Evolutionary conservation across 2,329 filamentous ascomycete species (phyloP).

Genomic region (Blastomyces parvus): DNA sequence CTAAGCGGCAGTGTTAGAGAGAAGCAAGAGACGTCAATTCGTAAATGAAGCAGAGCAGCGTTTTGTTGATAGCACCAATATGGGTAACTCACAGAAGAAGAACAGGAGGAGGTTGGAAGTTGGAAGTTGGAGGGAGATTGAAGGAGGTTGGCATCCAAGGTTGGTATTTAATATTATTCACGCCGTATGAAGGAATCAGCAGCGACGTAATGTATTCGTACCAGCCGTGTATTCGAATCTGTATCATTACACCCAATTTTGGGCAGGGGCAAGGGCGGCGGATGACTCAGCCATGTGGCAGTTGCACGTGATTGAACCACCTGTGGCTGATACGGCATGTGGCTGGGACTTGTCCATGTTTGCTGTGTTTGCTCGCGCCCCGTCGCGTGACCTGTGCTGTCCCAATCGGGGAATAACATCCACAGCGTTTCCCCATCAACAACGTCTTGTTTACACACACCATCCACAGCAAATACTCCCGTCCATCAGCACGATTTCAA

Average conservation of each 20-base stretch:
- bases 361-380: background rate
- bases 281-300: background rate
- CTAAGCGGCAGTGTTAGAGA: background rate
- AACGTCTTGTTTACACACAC: conserved; percentile 16
- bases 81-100: background rate
- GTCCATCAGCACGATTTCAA: background rate
- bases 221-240: background rate
- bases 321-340: background rate
- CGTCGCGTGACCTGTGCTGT: background rate
- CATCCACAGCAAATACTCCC: background rate
- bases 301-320: background rate
- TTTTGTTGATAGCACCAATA: background rate
- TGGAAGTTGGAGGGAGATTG: background rate
- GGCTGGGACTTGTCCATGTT: background rate
- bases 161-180: background rate
- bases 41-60: background rate
- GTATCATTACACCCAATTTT: background rate
- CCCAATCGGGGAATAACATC: background rate
- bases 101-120: background rate
- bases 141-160: background rate
- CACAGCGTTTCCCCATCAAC: conserved; percentile 19
- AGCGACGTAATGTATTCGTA: background rate
- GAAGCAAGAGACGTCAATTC: conserved; percentile 2
- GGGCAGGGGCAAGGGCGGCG: background rate
- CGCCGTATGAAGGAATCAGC: too few species aligned